phyloP scores from a whole-genome alignment of 1,139 yeast species.

The Saccharomyces hybrid region DNA sequence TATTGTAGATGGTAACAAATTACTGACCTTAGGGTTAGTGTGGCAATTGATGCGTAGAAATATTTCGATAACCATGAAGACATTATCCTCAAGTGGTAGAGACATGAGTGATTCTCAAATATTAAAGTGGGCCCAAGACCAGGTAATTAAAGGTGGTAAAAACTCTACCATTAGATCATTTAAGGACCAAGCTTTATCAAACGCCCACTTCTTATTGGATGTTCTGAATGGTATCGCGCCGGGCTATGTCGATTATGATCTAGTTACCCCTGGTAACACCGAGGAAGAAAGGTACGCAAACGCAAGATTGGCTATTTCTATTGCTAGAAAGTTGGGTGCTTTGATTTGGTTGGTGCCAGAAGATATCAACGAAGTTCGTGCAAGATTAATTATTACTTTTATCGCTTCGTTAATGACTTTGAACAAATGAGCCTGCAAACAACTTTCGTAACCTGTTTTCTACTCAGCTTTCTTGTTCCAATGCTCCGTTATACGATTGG shows the following conservation, averaged over 20 bases:
- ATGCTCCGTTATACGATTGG: background rate
- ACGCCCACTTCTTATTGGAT: conserved; percentile 77
- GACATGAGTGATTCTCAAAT: conserved; percentile 79
- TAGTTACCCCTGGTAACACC: conserved; percentile 68
- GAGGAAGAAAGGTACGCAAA: conserved; percentile 88
- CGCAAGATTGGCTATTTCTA: conserved; percentile 93
- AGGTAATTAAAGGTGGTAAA: conserved; percentile 80
- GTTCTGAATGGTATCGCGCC: conserved; percentile 90
- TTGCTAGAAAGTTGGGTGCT: conserved; percentile 96
- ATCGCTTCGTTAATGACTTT: conserved; percentile 89
- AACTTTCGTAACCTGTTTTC: background rate
- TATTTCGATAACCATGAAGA: conserved; percentile 72
- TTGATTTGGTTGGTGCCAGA: conserved; percentile 99
- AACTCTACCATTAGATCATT: conserved; percentile 65
- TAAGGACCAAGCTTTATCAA: conserved; percentile 68
- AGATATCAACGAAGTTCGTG: conserved; percentile 92
- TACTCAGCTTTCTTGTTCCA: background rate
- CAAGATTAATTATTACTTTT: conserved; percentile 86
- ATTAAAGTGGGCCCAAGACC: conserved; percentile 86
- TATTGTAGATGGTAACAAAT: conserved; percentile 86
- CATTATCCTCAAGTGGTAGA: conserved; percentile 62
- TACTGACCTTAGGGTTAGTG: conserved; percentile 87
- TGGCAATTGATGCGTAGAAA: conserved; percentile 99
- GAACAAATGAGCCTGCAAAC: conserved; percentile 8
- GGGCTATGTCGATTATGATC: conserved; percentile 92